Conservation (phyloP, 1,139 yeast species). For the Yamadazyma epiphylla region DNA sequence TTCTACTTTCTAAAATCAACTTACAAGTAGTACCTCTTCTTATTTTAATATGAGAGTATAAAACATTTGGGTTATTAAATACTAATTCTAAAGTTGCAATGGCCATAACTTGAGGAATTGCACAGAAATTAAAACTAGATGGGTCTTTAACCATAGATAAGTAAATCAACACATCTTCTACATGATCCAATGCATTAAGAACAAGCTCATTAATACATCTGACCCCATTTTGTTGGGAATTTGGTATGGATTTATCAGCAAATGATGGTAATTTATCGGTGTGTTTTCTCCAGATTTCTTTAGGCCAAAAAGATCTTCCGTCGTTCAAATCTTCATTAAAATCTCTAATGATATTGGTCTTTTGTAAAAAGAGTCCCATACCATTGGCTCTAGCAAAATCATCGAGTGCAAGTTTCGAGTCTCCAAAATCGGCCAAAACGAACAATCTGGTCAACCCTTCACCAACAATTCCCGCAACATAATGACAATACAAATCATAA, state of each 20-base stretch:
- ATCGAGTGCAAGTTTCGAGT: conserved; percentile 44
- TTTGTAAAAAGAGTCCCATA: conserved; percentile 94
- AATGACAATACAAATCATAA: conserved; percentile 89
- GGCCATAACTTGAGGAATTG: conserved; percentile 98
- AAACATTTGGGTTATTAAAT: conserved; percentile 74
- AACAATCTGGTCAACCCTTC: conserved; percentile 87
- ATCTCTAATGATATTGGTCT: conserved; percentile 94
- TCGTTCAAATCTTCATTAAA: conserved; percentile 89
- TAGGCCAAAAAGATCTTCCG: conserved; percentile 95
- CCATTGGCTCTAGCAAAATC: conserved; percentile 64
- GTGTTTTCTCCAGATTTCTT: conserved; percentile 86
- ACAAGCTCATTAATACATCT: conserved; percentile 81
- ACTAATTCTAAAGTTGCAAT: conserved; percentile 87
- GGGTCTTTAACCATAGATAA: conserved; percentile 77
- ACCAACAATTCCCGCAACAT: conserved; percentile 97
- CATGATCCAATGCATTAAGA: conserved; percentile 74
- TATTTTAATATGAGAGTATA: conserved; percentile 75
- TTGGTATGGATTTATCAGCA: conserved; percentile 21
- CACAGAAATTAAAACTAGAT: conserved; percentile 84
- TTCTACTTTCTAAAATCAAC: conserved; percentile 69
- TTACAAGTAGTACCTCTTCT: conserved; percentile 88
- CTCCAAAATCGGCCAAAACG: conserved; percentile 63
- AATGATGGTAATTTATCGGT: conserved; percentile 63
- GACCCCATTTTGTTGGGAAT: conserved; percentile 49
- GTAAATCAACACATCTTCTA: conserved; percentile 71